Percentiles rank a stretch among this genome's conserved stretches.
Evolutionary conservation across 148 eudicot species (phyloP).

Genomic region (Mesembryanthemum crystallinum): DNA sequence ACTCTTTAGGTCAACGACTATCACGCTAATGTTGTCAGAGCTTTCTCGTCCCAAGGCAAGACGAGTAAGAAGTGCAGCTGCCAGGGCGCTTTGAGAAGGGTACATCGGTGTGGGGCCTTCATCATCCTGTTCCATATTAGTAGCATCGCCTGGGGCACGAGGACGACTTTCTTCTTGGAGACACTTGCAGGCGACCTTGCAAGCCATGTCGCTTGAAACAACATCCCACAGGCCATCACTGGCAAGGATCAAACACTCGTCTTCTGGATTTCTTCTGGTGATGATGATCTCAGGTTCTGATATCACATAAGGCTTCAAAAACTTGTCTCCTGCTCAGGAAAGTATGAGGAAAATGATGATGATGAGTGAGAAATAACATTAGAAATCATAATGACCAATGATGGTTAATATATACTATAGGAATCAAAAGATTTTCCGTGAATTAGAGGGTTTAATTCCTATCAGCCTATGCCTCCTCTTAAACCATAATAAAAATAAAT

Average conservation of each 20-base stretch:
- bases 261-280: constrained; percentile 28
- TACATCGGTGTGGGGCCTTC: neutral
- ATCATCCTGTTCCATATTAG: neutral
- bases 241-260: constrained; percentile 42
- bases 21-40: constrained; percentile 43
- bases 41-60: constrained; percentile 41
- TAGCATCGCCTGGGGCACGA: neutral
- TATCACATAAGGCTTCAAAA: constrained; percentile 32
- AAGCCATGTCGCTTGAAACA: constrained; percentile 31
- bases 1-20: constrained; percentile 40
- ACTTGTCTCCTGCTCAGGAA: constrained; percentile 38
- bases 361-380: neutral
- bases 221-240: constrained; percentile 53
- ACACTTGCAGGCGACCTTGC: constrained; percentile 33
- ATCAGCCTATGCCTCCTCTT: too few relatives aligned
- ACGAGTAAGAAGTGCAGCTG: constrained; percentile 41
- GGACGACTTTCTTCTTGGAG: constrained; percentile 17
- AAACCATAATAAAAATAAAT: too few relatives aligned
- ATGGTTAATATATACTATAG: too few relatives aligned
- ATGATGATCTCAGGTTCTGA: constrained; percentile 44
- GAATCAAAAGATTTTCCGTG: too few relatives aligned
- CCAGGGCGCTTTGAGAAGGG: constrained; percentile 26
- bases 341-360: neutral
- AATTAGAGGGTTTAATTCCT: too few relatives aligned
- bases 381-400: too few relatives aligned